phyloP scores from a whole-genome alignment of 2,329 filamentous ascomycete species.

The Microcyclospora pomicola region DNA sequence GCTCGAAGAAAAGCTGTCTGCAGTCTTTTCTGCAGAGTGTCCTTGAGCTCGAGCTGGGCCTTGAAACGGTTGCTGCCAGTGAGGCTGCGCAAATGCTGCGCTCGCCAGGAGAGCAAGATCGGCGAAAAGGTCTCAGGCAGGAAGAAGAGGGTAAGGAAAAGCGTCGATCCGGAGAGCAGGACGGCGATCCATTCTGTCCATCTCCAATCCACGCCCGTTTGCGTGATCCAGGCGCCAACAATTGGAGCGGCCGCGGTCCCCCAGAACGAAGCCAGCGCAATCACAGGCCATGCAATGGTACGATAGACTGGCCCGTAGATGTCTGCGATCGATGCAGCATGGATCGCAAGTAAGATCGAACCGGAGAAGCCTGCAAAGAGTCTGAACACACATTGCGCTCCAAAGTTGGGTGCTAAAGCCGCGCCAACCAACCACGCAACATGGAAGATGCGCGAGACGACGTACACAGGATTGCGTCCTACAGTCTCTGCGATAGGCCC shows the following conservation, averaged over 20 bases:
- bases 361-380: conserved; percentile 14
- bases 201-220: conserved; percentile 27
- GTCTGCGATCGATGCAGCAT: conserved; percentile 14
- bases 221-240: conserved; percentile 28
- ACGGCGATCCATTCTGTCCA: conserved; percentile 32
- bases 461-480: conserved; percentile 16
- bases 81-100: conserved; percentile 15
- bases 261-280: conserved; percentile 10
- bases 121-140: conserved; percentile 38
- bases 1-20: conserved; percentile 6
- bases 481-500: conserved; percentile 27
- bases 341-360: conserved; percentile 11
- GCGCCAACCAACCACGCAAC: conserved; percentile 10
- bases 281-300: conserved; percentile 10
- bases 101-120: conserved; percentile 20
- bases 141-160: conserved; percentile 23
- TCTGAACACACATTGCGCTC: conserved; percentile 10
- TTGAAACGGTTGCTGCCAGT: conserved; percentile 12
- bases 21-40: conserved; percentile 8
- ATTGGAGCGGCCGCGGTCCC: conserved; percentile 29
- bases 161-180: conserved; percentile 12
- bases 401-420: conserved; percentile 10
- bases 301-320: conserved; percentile 12
- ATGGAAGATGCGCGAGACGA: conserved; percentile 6
- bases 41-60: conserved; percentile 3